Percentiles rank a stretch among this genome's conserved stretches.
Evolutionary conservation across 106 monocot genomes (phyloP).

Genomic region (Dendrobium nobile): DNA sequence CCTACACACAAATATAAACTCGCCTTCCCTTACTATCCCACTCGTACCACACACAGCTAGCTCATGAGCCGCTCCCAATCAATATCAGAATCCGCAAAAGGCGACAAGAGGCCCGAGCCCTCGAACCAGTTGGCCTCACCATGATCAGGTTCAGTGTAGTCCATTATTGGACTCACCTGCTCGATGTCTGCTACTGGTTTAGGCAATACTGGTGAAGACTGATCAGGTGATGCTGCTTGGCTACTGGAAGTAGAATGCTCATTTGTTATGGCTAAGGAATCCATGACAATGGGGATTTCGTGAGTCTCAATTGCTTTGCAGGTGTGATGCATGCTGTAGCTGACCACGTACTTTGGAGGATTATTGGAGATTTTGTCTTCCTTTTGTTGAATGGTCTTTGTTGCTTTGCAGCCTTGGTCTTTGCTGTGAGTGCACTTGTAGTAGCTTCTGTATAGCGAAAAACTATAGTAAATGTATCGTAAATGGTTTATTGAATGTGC

Average conservation of each 20-base stretch:
- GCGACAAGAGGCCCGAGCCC: not conserved
- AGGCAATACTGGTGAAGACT: not conserved
- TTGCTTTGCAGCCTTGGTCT: conserved; percentile 27
- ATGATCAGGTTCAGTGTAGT: too few species aligned
- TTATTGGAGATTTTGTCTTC: not conserved
- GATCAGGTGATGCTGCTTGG: not conserved
- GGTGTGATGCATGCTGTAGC: conserved; percentile 21
- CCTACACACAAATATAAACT: too few species aligned
- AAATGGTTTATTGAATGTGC: not conserved
- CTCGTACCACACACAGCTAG: too few species aligned
- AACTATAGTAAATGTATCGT: not conserved
- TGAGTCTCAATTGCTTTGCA: conserved; percentile 14
- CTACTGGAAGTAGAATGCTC: too few species aligned
- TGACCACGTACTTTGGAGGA: conserved; percentile 14
- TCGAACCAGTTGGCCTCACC: not conserved
- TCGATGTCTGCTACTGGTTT: not conserved
- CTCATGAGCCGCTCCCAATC: not conserved
- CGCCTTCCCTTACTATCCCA: too few species aligned
- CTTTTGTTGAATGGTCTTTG: conserved; percentile 20
- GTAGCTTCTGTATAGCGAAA: conserved; percentile 19
- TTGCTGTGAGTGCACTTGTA: conserved; percentile 26
- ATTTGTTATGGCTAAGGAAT: not conserved
- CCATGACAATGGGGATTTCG: not conserved
- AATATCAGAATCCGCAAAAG: not conserved
- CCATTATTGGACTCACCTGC: not conserved